Evolutionary conservation across 2,329 filamentous ascomycete species (phyloP).

Genomic region (Penicillium janthinellum): DNA sequence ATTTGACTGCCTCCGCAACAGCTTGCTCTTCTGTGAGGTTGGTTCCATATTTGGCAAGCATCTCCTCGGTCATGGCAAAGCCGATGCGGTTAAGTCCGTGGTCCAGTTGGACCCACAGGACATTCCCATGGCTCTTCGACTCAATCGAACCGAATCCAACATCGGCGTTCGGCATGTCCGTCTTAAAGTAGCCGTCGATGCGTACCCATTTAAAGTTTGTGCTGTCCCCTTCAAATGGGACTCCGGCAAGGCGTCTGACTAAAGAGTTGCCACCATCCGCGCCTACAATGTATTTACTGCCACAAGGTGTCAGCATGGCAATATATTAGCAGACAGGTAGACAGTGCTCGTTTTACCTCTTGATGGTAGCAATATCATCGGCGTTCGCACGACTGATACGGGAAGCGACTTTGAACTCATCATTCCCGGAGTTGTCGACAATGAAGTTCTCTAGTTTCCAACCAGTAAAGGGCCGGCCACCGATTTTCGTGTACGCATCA

Average conservation of each 20-base stretch:
- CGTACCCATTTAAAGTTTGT: constrained; percentile 33
- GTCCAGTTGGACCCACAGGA: constrained; percentile 36
- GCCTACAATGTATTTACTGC: constrained; percentile 42
- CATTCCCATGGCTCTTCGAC: constrained; percentile 25
- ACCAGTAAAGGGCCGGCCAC: background rate
- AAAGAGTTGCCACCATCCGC: constrained; percentile 54
- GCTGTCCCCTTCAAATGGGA: constrained; percentile 44
- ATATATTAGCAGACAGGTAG: background rate
- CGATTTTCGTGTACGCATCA: background rate
- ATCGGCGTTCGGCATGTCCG: constrained; percentile 29
- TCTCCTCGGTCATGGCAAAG: constrained; percentile 21
- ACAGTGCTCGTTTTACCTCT: constrained; percentile 9
- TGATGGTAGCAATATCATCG: constrained; percentile 5
- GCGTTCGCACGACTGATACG: background rate
- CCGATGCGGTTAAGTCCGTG: constrained; percentile 25
- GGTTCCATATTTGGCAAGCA: constrained; percentile 16
- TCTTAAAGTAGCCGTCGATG: constrained; percentile 28
- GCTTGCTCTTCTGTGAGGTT: constrained; percentile 20
- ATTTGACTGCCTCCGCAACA: constrained; percentile 22
- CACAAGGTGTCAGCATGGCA: constrained; percentile 13
- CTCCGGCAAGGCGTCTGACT: constrained; percentile 43
- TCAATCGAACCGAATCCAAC: constrained; percentile 17
- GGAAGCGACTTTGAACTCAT: background rate
- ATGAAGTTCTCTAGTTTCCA: background rate
- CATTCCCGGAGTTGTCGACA: background rate